Percentiles rank a stretch among this genome's conserved stretches.
Conservation (phyloP, 2,329 filamentous ascomycete species). For the Colletotrichum zoysiae region DNA sequence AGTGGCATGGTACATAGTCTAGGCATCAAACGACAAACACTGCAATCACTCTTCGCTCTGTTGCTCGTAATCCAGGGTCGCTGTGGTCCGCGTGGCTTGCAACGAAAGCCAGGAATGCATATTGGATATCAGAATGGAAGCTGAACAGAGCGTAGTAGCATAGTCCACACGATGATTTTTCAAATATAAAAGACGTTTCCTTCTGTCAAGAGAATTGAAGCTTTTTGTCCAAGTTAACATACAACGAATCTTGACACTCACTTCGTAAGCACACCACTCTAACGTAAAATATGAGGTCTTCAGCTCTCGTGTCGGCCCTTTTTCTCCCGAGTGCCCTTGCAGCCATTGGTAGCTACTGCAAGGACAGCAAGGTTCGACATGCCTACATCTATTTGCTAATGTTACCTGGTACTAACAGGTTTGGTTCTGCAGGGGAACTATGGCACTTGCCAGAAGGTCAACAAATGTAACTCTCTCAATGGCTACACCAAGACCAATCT, state of each 20-base stretch:
- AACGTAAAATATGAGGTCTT: slow-evolving; percentile 17
- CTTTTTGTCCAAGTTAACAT: not conserved
- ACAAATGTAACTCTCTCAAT: slow-evolving; percentile 30
- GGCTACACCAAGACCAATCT: slow-evolving; percentile 29
- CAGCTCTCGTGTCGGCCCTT: slow-evolving; percentile 14
- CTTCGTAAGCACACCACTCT: not conserved
- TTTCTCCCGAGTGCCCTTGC: slow-evolving; percentile 23
- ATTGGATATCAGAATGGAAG: not conserved
- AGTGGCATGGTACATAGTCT: not conserved
- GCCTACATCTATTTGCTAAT: not conserved
- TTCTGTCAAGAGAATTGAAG: not conserved
- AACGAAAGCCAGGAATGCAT: not conserved
- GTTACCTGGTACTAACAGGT: not conserved
- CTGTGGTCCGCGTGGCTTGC: not conserved
- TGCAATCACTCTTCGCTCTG: not conserved
- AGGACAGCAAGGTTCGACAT: slow-evolving; percentile 27
- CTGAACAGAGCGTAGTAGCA: too few relatives aligned
- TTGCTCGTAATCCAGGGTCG: not conserved
- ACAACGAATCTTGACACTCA: not conserved
- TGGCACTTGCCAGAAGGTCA: slow-evolving; percentile 36
- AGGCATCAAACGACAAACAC: not conserved
- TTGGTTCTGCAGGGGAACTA: slow-evolving; percentile 15
- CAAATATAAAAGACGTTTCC: slow-evolving; percentile 9
- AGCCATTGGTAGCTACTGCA: slow-evolving; percentile 33
- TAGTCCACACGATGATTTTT: not conserved